A percentile compares a stretch with the other conserved stretches of the same genome.
Conservation (phyloP, 176 grass and related monocot genomes). For the Tuctoria greenei region DNA sequence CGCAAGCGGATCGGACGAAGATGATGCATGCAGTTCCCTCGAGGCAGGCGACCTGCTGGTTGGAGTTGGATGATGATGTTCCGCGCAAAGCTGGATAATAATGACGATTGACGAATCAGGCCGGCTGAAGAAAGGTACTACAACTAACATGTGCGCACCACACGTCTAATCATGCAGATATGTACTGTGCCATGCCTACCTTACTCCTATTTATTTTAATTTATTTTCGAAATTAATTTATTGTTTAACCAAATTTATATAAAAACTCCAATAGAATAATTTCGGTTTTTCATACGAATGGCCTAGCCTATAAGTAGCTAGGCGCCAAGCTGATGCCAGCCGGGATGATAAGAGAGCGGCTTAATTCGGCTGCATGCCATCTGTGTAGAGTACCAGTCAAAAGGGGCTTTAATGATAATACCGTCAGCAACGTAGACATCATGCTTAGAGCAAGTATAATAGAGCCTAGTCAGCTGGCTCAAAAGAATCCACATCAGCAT, state of each 20-base stretch:
- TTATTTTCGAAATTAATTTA: too few species aligned
- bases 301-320: not conserved
- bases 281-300: too few species aligned
- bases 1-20: not conserved
- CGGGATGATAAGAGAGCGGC: not conserved
- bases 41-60: not conserved
- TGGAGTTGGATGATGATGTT: not conserved
- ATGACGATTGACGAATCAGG: not conserved
- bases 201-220: too few species aligned
- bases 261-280: too few species aligned
- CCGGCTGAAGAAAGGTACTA: not conserved
- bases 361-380: not conserved
- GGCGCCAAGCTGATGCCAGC: not conserved
- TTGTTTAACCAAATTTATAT: too few species aligned
- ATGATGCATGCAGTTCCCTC: too few species aligned
- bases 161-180: not conserved
- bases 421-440: constrained; percentile 7
- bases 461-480: too few species aligned
- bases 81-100: not conserved
- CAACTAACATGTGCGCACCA: not conserved
- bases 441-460: too few species aligned
- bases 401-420: not conserved
- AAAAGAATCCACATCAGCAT: too few species aligned
- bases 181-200: not conserved
- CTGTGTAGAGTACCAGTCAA: constrained; percentile 12